Conservation (phyloP, 306 rosid genomes). For the Quercus suber region DNA sequence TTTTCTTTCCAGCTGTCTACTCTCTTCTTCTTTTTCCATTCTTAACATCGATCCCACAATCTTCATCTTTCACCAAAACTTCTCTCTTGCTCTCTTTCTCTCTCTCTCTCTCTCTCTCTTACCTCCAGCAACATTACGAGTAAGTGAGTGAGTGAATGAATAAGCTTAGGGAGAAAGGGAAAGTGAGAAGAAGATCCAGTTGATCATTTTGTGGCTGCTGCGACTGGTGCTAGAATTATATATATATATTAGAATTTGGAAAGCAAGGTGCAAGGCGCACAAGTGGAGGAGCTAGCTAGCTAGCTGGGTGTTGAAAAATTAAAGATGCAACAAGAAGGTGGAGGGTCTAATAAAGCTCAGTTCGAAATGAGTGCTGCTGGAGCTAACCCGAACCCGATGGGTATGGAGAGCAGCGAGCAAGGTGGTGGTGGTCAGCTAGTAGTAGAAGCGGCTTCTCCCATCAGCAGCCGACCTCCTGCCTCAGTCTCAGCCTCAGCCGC, state of each 20-base stretch:
- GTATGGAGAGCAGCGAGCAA: conserved; percentile 6
- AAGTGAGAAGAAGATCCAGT: conserved; percentile 7
- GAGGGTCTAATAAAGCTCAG: conserved; percentile 10
- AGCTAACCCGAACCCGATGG: not conserved
- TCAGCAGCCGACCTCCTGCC: conserved; percentile 50
- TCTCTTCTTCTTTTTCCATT: conserved; percentile 1
- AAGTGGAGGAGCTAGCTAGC: not conserved
- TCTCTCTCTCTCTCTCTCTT: not conserved
- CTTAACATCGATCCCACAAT: not conserved
- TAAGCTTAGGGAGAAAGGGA: not conserved
- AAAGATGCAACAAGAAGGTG: conserved; percentile 19
- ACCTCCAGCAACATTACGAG: too few relatives aligned
- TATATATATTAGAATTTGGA: not conserved
- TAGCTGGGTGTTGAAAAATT: not conserved
- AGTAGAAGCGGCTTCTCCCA: conserved; percentile 48
- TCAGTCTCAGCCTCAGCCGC: conserved; percentile 18
- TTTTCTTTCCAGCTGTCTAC: conserved; percentile 39
- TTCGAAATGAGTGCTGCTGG: conserved; percentile 2
- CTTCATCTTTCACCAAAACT: conserved; percentile 7
- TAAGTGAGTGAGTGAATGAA: not conserved
- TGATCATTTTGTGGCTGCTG: not conserved
- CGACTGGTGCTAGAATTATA: not conserved
- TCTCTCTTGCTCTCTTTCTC: not conserved
- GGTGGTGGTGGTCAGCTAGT: conserved; percentile 16
- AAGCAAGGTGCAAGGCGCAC: not conserved